Evolutionary conservation across 306 rosid genomes (phyloP).

Genomic region (Vicia villosa): DNA sequence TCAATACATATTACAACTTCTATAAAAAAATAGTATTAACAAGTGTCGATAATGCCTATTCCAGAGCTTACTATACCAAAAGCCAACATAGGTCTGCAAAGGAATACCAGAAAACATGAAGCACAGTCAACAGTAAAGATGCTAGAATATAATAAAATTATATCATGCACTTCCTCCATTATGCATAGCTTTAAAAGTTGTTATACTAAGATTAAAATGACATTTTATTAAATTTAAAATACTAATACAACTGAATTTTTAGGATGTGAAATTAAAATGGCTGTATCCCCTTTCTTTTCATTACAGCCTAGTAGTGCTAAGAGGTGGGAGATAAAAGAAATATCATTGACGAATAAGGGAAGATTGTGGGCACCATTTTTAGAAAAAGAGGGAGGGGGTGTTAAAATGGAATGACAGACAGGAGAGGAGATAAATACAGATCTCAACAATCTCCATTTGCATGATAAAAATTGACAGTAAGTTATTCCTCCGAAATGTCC

Average conservation of each 20-base stretch:
- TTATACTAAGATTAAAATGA: not conserved
- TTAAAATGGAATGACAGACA: too few relatives aligned
- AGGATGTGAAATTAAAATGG: not conserved
- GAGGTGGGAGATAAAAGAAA: not conserved
- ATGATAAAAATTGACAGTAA: too few relatives aligned
- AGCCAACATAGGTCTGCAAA: not conserved
- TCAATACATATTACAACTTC: conserved; percentile 14
- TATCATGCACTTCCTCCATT: not conserved
- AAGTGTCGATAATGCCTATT: conserved; percentile 4
- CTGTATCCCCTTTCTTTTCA: too few relatives aligned
- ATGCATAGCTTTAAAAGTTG: not conserved
- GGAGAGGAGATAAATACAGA: too few relatives aligned
- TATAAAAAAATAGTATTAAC: conserved; percentile 6
- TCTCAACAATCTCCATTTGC: too few relatives aligned
- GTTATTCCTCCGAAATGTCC: too few relatives aligned
- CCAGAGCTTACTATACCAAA: conserved; percentile 7
- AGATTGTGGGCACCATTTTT: too few relatives aligned
- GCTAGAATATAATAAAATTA: too few relatives aligned
- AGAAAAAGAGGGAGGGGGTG: too few relatives aligned
- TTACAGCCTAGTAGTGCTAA: too few relatives aligned
- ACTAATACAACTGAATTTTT: not conserved
- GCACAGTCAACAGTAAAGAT: not conserved
- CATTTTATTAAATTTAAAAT: not conserved
- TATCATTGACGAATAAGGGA: too few relatives aligned
- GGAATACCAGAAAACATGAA: conserved; percentile 14